These are phyloP conservation scores for Apiotrichum montevideense DNA, from an alignment of 1,284 basidiomycete species.

Conservation along the genomic window DNA sequence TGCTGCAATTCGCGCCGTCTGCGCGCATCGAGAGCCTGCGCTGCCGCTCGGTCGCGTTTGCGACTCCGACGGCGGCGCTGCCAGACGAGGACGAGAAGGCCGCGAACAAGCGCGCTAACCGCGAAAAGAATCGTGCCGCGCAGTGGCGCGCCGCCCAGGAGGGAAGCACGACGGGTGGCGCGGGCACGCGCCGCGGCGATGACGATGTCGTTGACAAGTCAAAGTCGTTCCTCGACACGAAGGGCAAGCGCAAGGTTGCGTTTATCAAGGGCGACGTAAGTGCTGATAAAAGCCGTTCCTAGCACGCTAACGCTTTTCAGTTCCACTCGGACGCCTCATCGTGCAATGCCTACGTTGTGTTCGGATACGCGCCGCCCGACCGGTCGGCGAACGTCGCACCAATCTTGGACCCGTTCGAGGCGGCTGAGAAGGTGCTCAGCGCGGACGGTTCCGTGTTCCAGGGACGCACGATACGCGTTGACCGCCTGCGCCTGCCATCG, in stretches of 20 bases:
- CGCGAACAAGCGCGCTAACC: slow-evolving; percentile 34
- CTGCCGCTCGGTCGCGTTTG: slow-evolving; percentile 83
- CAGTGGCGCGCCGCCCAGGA: slow-evolving; percentile 57
- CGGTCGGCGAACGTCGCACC: slow-evolving; percentile 56
- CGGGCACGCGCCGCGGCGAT: slow-evolving; percentile 43
- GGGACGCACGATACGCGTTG: slow-evolving; percentile 68
- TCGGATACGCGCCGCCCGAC: slow-evolving; percentile 60
- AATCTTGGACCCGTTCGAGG: slow-evolving; percentile 65
- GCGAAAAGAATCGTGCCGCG: slow-evolving; percentile 51
- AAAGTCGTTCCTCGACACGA: slow-evolving; percentile 61
- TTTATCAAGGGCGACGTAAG: slow-evolving; percentile 78
- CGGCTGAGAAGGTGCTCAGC: slow-evolving; percentile 58
- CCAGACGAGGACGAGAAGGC: slow-evolving; percentile 26
- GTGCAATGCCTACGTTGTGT: slow-evolving; percentile 81
- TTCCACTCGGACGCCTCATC: slow-evolving; percentile 65
- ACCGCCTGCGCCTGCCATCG: slow-evolving; percentile 54
- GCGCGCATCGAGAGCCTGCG: slow-evolving; percentile 80
- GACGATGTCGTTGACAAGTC: slow-evolving; percentile 38
- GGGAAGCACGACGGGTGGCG: slow-evolving; percentile 47
- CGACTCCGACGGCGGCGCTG: slow-evolving; percentile 61
- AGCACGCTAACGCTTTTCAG: slow-evolving; percentile 19
- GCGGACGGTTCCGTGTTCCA: slow-evolving; percentile 70
- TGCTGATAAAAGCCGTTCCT: background rate
- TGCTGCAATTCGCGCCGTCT: slow-evolving; percentile 60
- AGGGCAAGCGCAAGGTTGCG: slow-evolving; percentile 88